Base-by-base conservation (phyloP, 306 rosid genomes). In the Sindora glabra region DNA sequence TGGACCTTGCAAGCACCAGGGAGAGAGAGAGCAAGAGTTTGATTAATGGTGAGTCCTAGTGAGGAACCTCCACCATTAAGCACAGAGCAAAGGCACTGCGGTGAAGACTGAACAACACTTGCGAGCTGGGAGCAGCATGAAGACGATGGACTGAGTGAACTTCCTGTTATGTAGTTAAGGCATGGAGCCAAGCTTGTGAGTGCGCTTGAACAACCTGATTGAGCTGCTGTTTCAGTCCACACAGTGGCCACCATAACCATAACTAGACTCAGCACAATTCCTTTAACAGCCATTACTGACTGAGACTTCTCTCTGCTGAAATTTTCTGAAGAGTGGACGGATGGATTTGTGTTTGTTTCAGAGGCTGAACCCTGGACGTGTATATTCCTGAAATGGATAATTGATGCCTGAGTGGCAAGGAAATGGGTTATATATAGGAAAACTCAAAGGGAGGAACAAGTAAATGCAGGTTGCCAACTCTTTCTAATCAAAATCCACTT, bases 101-200 rank as follows among this genome's bases (percentile, higher is more conserved):
- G 91, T 4, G 91, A 84, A 44, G 91, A 69, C 23, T 81, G 83
- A 18, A 81, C 86, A 2, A 84, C 86, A 5, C 34, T 74, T 11
- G 80, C 62, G 67, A 87, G 95, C 64, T 72, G 79, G 12, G 89
- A 76, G 79, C 95, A 87, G 64, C 95, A 87, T 48, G 81, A 42
- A 71, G 85, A 10, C 4, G 95, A 81, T 5, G 95, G 95, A 10
- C 64, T 67, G 17, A 86, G 67, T 8, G 89, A 72, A 46, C 66
- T 84, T 32, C 95, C 95, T 10, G 77, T 81, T 17, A 84, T 27
- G 63, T 76, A 87, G 74, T 53, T 81, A 29, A 84, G 74, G 75
- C 95, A 84, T 9, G 91, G 79, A 8, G 78, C 64, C 42, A 87
- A 40, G 68, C 60, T 72, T 5, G 64, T 45, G 62, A 87, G 45